Conservation (phyloP, 106 monocot genomes). For the Dioscorea zingiberensis region DNA sequence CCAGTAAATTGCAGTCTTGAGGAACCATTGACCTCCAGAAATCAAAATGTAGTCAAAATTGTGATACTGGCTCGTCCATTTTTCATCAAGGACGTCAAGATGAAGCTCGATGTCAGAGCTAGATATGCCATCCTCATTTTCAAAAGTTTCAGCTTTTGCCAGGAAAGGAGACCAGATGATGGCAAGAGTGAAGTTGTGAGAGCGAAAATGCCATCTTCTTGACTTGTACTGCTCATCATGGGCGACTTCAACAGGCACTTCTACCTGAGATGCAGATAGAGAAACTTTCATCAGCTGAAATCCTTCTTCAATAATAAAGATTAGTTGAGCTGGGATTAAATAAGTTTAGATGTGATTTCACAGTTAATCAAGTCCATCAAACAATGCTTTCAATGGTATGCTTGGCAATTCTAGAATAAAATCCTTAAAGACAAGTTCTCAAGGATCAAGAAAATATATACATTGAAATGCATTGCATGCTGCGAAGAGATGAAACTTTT, state of each 20-base stretch:
- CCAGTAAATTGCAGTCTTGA: conserved; percentile 74
- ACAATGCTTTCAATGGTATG: no score
- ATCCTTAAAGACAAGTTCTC: no score
- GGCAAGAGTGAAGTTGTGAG: conserved; percentile 72
- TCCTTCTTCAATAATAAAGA: no score
- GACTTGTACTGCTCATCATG: conserved; percentile 63
- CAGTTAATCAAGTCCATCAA: no score
- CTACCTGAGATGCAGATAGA: conserved; percentile 28
- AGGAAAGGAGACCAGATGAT: conserved; percentile 83
- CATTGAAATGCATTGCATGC: no score
- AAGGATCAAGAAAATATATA: no score
- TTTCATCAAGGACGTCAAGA: conserved; percentile 56
- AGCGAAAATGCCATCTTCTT: conserved; percentile 56
- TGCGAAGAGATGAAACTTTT: no score
- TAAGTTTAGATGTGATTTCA: no score
- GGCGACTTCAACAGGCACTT: conserved; percentile 44
- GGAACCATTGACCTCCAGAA: conserved; percentile 75
- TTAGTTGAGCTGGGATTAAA: no score
- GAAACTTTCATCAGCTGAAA: no score
- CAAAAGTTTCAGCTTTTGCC: conserved; percentile 60
- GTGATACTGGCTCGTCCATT: conserved; percentile 44
- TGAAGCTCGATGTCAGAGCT: conserved; percentile 51
- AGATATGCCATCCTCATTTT: conserved; percentile 59
- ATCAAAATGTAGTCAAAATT: conserved; percentile 60
- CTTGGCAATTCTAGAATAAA: no score